Evolutionary conservation across 257 asterid species (phyloP), one percentile per base, ranked within the genome.

Genomic region (Henckelia pumila): DNA sequence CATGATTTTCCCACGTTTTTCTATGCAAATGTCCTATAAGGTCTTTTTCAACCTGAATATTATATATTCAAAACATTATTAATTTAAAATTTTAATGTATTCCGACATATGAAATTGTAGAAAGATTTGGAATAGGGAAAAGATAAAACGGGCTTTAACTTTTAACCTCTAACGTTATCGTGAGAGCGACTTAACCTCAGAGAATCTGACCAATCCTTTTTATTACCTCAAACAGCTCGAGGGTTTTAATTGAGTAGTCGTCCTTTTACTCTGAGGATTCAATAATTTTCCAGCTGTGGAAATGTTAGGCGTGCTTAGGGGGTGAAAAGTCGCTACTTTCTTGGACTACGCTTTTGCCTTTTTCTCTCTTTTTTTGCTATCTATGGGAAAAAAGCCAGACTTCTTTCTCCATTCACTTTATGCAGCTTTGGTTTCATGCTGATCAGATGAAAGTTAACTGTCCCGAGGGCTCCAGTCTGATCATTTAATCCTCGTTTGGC

Each of bases 151-250:
- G 19, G 24, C 6, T 25, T 64, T 22, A 22, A 11, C 22, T 8
- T 52, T 64, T 40, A n/a, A n/a, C n/a, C n/a, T n/a, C n/a, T 16
- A 50, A 66, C 37, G 19, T 56, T 59, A 64, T 40, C 4, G 30
- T 64, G 86, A 84, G 73, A 81, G 65, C 13, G 77, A 81, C 85
- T 9, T 32, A 25, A 63, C 81, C 75, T 79, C 26, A 79, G 83
- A 67, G 23, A 61, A 49, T 71, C 76, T 63, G 78, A 58, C 59
- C 9, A 24, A 22, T 25, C 57, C 5, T 9, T 40, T 40, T 7
- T 62, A 14, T 57, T 68, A 19, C 16, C 57, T 44, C 21, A 3
- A 25, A 21, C 10, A 58, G 72, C 21, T 44, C 37, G 20, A 24
- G 11, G 21, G 66, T 58, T 40, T 24, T 7, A 35, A 47, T 40